phyloP scores from a whole-genome alignment of 768 basidiomycete genomes.

The Royoungia palumana region DNA sequence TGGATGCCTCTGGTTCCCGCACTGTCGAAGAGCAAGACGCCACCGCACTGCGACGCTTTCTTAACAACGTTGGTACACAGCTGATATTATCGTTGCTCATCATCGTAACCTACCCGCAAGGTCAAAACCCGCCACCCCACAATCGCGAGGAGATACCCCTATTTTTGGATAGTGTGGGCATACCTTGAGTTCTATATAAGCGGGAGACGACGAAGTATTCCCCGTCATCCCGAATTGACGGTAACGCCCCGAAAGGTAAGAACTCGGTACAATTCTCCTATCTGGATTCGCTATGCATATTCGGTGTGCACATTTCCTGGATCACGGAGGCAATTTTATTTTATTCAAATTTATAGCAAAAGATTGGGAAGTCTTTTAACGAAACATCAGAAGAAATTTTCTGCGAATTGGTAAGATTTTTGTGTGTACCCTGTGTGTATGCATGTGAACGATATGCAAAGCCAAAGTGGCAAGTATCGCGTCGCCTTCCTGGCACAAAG shows the following conservation, averaged over 20 bases:
- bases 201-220: not conserved
- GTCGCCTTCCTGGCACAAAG: too few species aligned
- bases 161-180: too few species aligned
- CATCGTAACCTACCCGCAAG: slow-evolving; percentile 2
- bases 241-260: not conserved
- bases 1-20: not conserved
- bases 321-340: not conserved
- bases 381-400: not conserved
- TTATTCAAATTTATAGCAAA: slow-evolving; percentile 9
- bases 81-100: not conserved
- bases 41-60: slow-evolving; percentile 4
- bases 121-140: slow-evolving; percentile 9
- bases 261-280: not conserved
- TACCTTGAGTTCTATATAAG: slow-evolving; percentile 13
- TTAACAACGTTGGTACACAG: slow-evolving; percentile 11
- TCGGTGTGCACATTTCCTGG: slow-evolving; percentile 2
- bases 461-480: not conserved
- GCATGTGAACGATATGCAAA: not conserved
- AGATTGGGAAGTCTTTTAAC: slow-evolving; percentile 5
- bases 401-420: not conserved
- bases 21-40: slow-evolving; percentile 13
- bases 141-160: slow-evolving; percentile 12
- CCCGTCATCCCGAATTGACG: too few species aligned
- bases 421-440: not conserved
- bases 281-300: slow-evolving; percentile 10